Evolutionary conservation across 2,329 filamentous ascomycete species (phyloP).

Genomic region (Tolypocladium tropicale): DNA sequence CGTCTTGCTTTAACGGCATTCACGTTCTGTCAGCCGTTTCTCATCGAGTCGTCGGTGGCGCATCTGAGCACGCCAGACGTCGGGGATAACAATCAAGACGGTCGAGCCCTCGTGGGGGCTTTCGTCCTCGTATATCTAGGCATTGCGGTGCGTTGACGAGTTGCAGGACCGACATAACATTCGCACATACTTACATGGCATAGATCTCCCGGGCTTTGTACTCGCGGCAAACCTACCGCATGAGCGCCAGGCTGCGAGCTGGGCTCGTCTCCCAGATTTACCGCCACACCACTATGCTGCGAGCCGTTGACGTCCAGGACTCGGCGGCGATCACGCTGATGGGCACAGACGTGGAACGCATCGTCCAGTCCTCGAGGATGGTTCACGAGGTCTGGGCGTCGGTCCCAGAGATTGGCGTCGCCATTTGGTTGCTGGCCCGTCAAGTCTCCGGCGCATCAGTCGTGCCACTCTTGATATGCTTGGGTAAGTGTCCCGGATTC

Average conservation of each 20-base stretch:
- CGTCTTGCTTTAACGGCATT: neutral
- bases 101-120: neutral
- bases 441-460: neutral
- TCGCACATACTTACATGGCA: neutral
- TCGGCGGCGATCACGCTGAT: conserved; percentile 1
- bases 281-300: neutral
- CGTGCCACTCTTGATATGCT: neutral
- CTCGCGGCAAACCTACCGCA: neutral
- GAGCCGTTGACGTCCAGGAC: neutral
- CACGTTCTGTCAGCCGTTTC: conserved; percentile 1
- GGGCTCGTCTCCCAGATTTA: neutral
- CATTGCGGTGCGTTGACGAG: neutral
- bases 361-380: neutral
- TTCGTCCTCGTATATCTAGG: conserved; percentile 1
- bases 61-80: neutral
- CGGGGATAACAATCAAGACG: neutral
- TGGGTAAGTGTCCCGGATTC: neutral
- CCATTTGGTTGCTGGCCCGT: conserved; percentile 1
- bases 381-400: conserved; percentile 1
- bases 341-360: neutral
- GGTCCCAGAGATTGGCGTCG: neutral
- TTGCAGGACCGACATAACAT: neutral
- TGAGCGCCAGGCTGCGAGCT: neutral
- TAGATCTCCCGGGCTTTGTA: conserved; percentile 1
- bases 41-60: neutral